Evolutionary conservation across 257 asterid species (phyloP).

Genomic region (Solanum arcanum): DNA sequence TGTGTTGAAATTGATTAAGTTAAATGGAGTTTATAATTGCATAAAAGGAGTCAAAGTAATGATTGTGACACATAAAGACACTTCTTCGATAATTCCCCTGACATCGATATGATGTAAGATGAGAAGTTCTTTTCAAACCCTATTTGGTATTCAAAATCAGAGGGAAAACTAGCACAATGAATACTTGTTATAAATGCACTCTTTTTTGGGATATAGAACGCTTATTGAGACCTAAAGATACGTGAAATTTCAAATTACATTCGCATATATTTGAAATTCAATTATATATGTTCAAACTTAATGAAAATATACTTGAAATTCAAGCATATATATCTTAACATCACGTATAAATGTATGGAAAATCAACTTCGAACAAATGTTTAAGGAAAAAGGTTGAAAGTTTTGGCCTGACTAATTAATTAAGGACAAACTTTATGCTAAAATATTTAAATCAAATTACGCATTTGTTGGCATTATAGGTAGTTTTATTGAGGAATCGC

Average conservation of each 20-base stretch:
- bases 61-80: rapidly evolving
- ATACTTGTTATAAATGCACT: not conserved
- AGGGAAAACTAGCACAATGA: not conserved
- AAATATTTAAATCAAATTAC: not conserved
- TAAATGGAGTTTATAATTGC: not conserved
- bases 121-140: not conserved
- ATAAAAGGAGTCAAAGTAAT: not conserved
- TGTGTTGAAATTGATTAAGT: no score
- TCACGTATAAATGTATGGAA: not conserved
- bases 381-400: not conserved
- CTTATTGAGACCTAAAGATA: not conserved
- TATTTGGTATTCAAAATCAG: not conserved
- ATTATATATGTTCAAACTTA: not conserved
- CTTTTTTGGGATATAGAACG: not conserved
- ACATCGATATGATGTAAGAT: not conserved
- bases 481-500: no score
- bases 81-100: no score
- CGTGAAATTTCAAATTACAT: not conserved
- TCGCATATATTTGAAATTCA: not conserved
- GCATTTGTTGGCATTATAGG: not conserved
- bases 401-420: not conserved
- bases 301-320: not conserved
- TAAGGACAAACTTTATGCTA: not conserved
- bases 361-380: not conserved
- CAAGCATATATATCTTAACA: no score